Evolutionary conservation across 345 rosid genomes (phyloP), one percentile per base, ranked within the genome.

Genomic region (Turritis glabra): DNA sequence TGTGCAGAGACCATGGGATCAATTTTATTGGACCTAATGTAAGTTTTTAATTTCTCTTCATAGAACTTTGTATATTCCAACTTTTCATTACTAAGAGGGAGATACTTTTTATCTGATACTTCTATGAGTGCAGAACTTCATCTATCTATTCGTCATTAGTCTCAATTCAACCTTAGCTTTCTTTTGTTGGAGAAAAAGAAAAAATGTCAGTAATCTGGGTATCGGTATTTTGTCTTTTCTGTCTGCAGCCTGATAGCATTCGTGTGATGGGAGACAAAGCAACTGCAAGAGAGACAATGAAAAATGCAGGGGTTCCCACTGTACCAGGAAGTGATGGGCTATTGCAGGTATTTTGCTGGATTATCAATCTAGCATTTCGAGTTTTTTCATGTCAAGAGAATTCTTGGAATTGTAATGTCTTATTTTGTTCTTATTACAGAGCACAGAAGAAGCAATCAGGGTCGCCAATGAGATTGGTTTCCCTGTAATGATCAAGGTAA

Each of bases 401-500:
- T 26, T 54, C 33, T 51, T 54, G 21, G 6, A 10, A 7, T 27
- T 54, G 7, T 3, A 27, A 3, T 54, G 5, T 54, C 12, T 26
- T 26, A 3, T 54, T 26, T 25, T 62, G 0, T 8, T 41, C 7
- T 26, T 26, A 25, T 80, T 43, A 11, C 88, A 95, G 97, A 95
- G 82, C 81, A 95, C 99, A 12, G 97, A 95, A 81, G 97, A 95
- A 86, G 99, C 82, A 72, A 8, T 90, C 56, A 84, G 74, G 86
- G 91, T 95, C 41, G 96, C 99, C 58, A 27, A 79, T 67, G 91
- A 90, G 84, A 90, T 95, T 74, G 99, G 99, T 30, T 95, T 63
- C 80, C 99, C 99, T 44, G 97, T 95, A 71, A 95, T 95, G 97
- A 90, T 95, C 84, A 95, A 95, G 97, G 99, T 92, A 79, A 72